Conservation (phyloP, 257 asterid species). For the Solanum etuberosum region DNA sequence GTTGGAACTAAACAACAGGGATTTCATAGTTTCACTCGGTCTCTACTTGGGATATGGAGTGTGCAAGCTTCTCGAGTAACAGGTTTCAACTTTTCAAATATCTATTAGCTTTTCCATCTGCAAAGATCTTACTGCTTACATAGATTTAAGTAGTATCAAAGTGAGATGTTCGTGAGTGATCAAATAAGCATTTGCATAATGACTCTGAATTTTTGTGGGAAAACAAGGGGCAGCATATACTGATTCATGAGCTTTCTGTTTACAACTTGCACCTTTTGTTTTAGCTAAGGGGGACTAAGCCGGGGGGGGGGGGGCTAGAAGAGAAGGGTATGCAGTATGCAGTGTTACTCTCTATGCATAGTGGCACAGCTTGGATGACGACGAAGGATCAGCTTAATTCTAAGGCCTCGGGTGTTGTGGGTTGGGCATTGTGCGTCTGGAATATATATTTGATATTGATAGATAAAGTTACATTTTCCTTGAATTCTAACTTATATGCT, state of each 20-base stretch:
- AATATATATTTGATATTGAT: neutral
- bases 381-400: neutral
- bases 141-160: neutral
- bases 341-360: neutral
- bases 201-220: neutral
- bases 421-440: neutral
- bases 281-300: neutral
- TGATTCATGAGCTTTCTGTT: neutral
- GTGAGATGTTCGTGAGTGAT: neutral
- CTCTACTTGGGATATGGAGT: slow-evolving; percentile 68
- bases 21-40: slow-evolving; percentile 47
- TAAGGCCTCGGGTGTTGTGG: neutral
- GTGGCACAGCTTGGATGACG: neutral
- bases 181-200: neutral
- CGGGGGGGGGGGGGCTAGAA: neutral
- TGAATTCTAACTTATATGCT: neutral
- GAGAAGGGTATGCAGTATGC: neutral
- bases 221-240: neutral
- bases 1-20: slow-evolving; percentile 35
- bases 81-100: slow-evolving; percentile 29
- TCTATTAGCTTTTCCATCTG: neutral
- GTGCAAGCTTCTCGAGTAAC: slow-evolving; percentile 58
- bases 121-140: neutral
- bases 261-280: neutral
- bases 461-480: neutral